phyloP scores from a whole-genome alignment of 306 rosid genomes.

The Cotoneaster glaucophyllus region DNA sequence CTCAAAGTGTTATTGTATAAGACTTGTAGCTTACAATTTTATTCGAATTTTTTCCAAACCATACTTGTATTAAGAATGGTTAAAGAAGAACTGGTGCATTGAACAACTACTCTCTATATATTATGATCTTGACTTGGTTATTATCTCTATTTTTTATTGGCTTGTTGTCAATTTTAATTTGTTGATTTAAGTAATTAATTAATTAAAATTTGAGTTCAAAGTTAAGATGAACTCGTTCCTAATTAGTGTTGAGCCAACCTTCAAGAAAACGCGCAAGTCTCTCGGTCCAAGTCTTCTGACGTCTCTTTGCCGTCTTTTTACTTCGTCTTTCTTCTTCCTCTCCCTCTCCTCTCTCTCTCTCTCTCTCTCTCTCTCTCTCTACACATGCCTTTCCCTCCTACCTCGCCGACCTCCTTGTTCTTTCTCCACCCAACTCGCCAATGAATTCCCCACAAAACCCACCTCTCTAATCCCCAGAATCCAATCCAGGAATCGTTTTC shows the following conservation, averaged over 20 bases:
- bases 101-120: too few species aligned
- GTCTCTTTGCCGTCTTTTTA: not conserved
- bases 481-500: not conserved
- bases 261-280: not conserved
- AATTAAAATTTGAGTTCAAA: not conserved
- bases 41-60: too few species aligned
- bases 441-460: not conserved
- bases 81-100: too few species aligned
- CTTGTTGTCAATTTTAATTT: not conserved
- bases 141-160: not conserved
- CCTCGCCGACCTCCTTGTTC: conserved; percentile 6
- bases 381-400: conserved; percentile 19
- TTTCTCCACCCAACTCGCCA: conserved; percentile 19
- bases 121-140: not conserved
- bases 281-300: not conserved
- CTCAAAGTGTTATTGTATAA: too few species aligned
- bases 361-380: not conserved
- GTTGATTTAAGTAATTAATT: not conserved
- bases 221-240: not conserved
- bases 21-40: too few species aligned
- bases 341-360: not conserved
- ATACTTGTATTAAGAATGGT: too few species aligned
- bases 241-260: not conserved
- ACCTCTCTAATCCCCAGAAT: not conserved
- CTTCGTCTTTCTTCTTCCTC: not conserved